phyloP scores from a whole-genome alignment of 1,284 basidiomycete species.

The Ustilago crameri region DNA sequence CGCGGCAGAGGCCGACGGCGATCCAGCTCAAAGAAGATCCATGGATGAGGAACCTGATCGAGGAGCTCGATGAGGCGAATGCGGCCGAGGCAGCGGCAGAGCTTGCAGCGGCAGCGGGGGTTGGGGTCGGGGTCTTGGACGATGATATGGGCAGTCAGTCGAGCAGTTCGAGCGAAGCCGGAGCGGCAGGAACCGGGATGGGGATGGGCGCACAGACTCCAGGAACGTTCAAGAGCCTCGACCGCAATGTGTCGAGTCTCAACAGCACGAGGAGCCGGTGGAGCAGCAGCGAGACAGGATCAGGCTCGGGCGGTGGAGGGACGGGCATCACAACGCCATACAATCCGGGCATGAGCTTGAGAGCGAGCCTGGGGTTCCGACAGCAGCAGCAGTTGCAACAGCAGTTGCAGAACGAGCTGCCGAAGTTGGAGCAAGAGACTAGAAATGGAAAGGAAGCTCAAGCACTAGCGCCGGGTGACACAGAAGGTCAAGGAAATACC shows the following conservation, averaged over 20 bases:
- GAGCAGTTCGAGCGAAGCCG: conserved; percentile 19
- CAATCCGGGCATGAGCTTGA: conserved; percentile 41
- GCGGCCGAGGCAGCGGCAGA: conserved; percentile 52
- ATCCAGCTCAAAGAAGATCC: conserved; percentile 85
- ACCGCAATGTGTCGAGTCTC: conserved; percentile 38
- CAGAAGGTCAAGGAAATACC: no score
- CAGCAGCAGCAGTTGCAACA: conserved; percentile 24
- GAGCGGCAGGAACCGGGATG: conserved; percentile 7
- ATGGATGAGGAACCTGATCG: conserved; percentile 76
- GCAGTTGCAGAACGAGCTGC: background rate
- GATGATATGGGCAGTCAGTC: conserved; percentile 19
- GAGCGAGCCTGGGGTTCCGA: conserved; percentile 30
- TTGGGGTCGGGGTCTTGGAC: conserved; percentile 7
- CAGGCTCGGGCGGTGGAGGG: conserved; percentile 12
- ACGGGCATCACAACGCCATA: conserved; percentile 39
- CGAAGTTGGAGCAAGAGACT: background rate
- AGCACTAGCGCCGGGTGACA: no score
- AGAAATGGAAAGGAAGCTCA: background rate
- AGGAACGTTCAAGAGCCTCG: conserved; percentile 33
- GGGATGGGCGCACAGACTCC: background rate
- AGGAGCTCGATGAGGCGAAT: conserved; percentile 60
- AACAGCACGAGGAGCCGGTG: conserved; percentile 42
- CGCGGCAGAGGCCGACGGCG: conserved; percentile 84
- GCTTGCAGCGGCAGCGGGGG: conserved; percentile 10
- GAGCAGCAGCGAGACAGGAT: conserved; percentile 17